Percentiles rank a stretch among this genome's conserved stretches.
Conservation (phyloP, 176 grass and related monocot species). For the Alloteropsis semialata region DNA sequence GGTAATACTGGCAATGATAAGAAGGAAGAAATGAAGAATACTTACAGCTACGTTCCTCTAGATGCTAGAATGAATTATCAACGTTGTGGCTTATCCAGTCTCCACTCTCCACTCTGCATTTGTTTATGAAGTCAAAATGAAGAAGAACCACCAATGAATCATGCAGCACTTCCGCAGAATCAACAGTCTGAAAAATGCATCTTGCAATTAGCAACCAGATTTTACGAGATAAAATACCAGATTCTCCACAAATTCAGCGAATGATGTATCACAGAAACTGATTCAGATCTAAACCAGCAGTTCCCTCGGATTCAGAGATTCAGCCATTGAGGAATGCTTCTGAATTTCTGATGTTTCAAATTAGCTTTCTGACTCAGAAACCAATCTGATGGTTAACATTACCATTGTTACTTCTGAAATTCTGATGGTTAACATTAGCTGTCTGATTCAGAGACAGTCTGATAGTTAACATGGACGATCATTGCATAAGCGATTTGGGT, state of each 20-base stretch:
- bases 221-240: not conserved
- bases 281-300: not conserved
- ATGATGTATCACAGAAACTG: not conserved
- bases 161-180: not conserved
- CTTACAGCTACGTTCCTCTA: not conserved
- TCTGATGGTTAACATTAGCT: not conserved
- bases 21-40: not conserved
- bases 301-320: not conserved
- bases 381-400: not conserved
- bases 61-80: not conserved
- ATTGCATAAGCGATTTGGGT: not conserved
- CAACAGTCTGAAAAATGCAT: not conserved
- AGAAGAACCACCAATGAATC: not conserved
- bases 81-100: not conserved
- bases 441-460: not conserved
- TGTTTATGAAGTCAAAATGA: not conserved
- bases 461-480: not conserved
- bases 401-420: not conserved
- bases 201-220: not conserved
- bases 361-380: not conserved
- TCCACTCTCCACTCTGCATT: not conserved
- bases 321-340: not conserved
- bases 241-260: not conserved
- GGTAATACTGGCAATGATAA: not conserved
- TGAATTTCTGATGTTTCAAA: conserved; percentile 1